These are phyloP conservation scores for Fusarium lateritium DNA, from an alignment of 2,329 filamentous ascomycete species.

Conservation along the genomic window DNA sequence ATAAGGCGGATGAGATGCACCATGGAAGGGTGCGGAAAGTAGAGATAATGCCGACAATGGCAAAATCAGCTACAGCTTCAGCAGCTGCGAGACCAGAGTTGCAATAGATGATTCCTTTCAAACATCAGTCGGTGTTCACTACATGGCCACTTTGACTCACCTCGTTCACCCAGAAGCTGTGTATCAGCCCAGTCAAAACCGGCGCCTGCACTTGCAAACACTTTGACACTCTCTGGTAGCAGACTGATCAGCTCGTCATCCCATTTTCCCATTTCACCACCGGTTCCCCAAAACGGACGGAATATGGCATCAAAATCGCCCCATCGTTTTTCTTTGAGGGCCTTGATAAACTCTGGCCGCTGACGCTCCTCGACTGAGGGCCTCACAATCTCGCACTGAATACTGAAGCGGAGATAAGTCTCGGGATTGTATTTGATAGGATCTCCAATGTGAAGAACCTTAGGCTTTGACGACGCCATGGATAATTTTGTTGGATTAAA, in stretches of 20 bases:
- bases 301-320: conserved; percentile 70
- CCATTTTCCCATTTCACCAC: conserved; percentile 77
- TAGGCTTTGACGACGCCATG: conserved; percentile 55
- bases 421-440: conserved; percentile 65
- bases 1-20: conserved; percentile 70
- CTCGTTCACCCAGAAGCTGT: conserved; percentile 71
- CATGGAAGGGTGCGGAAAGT: conserved; percentile 79
- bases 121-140: conserved; percentile 6
- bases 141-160: conserved; percentile 52
- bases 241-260: conserved; percentile 70
- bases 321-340: conserved; percentile 66
- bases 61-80: conserved; percentile 81
- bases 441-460: conserved; percentile 84
- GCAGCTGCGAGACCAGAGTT: conserved; percentile 79
- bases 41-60: conserved; percentile 77
- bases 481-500: conserved; percentile 48
- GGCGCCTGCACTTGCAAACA: conserved; percentile 76
- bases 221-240: conserved; percentile 68
- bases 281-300: conserved; percentile 74
- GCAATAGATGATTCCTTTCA: conserved; percentile 76
- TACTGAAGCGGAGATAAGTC: conserved; percentile 61
- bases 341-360: conserved; percentile 64
- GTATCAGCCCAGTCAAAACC: conserved; percentile 78
- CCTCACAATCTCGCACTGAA: conserved; percentile 65
- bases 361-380: conserved; percentile 65